Base-by-base conservation (phyloP, 768 basidiomycete genomes). In the Suillus bovinus region DNA sequence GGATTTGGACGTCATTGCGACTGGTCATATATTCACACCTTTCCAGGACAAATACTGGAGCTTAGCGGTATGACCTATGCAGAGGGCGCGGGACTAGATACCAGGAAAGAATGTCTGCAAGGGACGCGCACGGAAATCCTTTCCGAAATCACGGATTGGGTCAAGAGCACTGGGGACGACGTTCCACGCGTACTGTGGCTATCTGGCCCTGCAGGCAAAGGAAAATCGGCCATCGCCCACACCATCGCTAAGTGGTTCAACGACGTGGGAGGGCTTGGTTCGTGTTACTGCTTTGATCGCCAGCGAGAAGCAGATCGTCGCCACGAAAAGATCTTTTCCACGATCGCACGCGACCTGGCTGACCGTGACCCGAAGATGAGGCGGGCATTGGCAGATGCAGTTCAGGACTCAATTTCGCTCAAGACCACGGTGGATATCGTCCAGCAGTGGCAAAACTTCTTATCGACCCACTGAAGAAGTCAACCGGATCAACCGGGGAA, bases 281-380 rank as follows among this genome's bases (percentile, higher is more conserved):
- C 70, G 20, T 69, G 64, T 27, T 71, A 67, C 61, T 71, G 66
- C 61, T 71, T 71, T 41, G 65, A 70, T 39, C 55, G 60, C 9
- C 22, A 22, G 8, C 38, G 29, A 17, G 39, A 33, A 9, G 62
- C 57, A 24, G 63, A 62, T 2, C 55, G 60, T 2, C 56, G 54
- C 36, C 33, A 41, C 63, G 29, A 60, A 22, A 38, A 41, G 33
- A 20, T 44, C 4, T 44, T 44, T n/a, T 44, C n/a, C 10, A 44
- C 42, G 9, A 44, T 44, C 42, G n/a, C 42, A 1, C n/a, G n/a
- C n/a, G n/a, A 44, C n/a, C 56, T 71, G 20, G 70, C 70, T 36
- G 65, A 59, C 2, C 63, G 66, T 47, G 64, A 70, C 22, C 27
- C 27, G 3, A 9, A 42, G 20, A 55, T 62, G 11, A 52, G 31